Percentiles rank a stretch among this genome's conserved stretches.
Conservation (phyloP, 371 early-diverging fungal species). For the Blakeslea trispora region DNA sequence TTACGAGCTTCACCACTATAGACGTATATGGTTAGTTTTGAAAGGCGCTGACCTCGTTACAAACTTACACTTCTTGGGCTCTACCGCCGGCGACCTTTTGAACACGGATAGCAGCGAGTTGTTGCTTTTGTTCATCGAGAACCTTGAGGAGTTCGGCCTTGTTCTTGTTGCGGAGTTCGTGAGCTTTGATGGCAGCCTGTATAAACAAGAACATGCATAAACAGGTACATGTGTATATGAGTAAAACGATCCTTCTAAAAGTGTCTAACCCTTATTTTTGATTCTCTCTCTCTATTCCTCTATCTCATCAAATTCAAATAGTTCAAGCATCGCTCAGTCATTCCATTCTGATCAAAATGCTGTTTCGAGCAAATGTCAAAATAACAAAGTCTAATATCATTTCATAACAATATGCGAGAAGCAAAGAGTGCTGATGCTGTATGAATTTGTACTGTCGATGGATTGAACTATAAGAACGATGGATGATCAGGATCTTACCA, state of each 20-base stretch:
- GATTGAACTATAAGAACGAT: constrained; percentile 7
- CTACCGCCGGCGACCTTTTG: constrained; percentile 88
- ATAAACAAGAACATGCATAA: neutral
- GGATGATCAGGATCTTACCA: constrained; percentile 12
- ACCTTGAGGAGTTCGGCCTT: constrained; percentile 88
- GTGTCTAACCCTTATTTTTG: neutral
- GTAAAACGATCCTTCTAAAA: too few species aligned
- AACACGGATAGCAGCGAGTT: constrained; percentile 88
- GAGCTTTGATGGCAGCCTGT: constrained; percentile 84
- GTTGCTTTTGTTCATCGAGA: constrained; percentile 91
- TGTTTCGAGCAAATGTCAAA: neutral
- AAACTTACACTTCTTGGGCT: constrained; percentile 79
- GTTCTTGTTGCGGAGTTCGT: constrained; percentile 90
- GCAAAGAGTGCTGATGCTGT: neutral
- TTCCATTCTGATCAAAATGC: too few species aligned
- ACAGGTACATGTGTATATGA: too few species aligned
- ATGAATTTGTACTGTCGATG: constrained; percentile 11
- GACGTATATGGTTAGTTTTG: too few species aligned
- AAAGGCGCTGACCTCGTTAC: too few species aligned
- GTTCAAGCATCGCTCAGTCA: too few species aligned
- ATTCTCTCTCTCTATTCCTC: too few species aligned
- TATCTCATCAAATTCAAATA: too few species aligned
- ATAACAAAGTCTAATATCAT: neutral
- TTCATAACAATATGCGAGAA: neutral
- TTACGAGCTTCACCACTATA: constrained; percentile 82